Percentiles rank a stretch among this genome's conserved stretches.
phyloP scores from a whole-genome alignment of 345 rosid genomes.

The Ricinus communis region DNA sequence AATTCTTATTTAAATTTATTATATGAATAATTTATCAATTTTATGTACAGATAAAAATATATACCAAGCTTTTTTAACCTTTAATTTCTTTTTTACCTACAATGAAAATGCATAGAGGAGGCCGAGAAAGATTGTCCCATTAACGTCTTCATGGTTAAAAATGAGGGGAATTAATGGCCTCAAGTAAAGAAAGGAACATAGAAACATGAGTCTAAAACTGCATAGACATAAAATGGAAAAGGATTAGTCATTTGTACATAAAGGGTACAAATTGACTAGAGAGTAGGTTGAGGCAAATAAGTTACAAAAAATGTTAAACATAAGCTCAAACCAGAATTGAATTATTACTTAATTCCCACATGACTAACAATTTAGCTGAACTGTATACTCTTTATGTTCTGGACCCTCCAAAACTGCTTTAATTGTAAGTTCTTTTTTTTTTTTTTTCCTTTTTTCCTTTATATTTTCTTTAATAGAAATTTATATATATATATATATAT shows the following conservation, averaged over 20 bases:
- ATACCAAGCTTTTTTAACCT: too few species aligned
- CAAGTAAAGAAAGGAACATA: not conserved
- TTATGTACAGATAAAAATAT: too few species aligned
- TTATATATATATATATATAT: too few species aligned
- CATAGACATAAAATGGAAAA: not conserved
- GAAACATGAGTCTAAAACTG: not conserved
- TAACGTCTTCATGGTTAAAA: not conserved
- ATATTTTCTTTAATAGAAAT: conserved; percentile 13
- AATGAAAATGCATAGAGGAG: not conserved
- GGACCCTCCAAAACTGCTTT: conserved; percentile 31
- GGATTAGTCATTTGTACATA: not conserved
- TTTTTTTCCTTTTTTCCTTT: conserved; percentile 3
- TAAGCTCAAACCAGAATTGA: not conserved
- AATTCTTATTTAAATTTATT: too few species aligned
- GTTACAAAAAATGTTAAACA: not conserved
- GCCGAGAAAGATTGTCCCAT: not conserved
- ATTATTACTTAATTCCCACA: conserved; percentile 26
- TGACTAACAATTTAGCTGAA: conserved; percentile 36
- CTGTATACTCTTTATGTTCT: conserved; percentile 22
- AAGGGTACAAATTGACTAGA: not conserved
- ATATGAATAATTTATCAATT: too few species aligned
- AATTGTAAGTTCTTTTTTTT: conserved; percentile 7
- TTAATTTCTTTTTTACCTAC: too few species aligned
- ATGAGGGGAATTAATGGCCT: not conserved
- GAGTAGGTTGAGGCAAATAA: not conserved